phyloP scores from a whole-genome alignment of 2,329 filamentous ascomycete genomes.

The Talaromyces sp. region DNA sequence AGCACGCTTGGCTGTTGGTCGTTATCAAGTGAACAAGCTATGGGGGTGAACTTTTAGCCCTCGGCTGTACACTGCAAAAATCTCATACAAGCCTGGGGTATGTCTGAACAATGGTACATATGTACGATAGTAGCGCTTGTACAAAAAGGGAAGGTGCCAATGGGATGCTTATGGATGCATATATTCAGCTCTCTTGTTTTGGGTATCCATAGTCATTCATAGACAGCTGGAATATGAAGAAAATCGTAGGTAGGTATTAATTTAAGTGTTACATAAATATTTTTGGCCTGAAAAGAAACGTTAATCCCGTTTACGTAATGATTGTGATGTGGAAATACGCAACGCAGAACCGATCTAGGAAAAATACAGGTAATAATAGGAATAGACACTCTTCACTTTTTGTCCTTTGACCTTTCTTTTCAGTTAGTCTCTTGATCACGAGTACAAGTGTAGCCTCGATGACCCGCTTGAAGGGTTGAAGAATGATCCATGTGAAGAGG shows the following conservation, averaged over 20 bases:
- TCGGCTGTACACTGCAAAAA: not conserved
- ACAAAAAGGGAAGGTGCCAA: not conserved
- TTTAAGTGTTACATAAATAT: not conserved
- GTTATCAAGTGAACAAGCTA: not conserved
- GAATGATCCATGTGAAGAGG: not conserved
- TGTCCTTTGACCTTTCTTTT: not conserved
- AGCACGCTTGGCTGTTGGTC: not conserved
- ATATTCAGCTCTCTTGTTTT: no score
- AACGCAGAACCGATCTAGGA: not conserved
- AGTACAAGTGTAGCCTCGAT: not conserved
- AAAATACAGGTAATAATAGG: not conserved
- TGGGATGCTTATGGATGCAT: no score
- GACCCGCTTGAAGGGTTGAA: not conserved
- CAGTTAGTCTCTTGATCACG: no score
- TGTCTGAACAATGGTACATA: not conserved
- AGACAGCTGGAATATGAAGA: no score
- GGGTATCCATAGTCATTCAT: no score
- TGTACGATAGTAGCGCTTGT: not conserved
- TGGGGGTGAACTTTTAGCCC: no score
- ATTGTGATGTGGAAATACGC: not conserved
- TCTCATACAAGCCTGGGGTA: not conserved
- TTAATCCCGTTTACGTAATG: not conserved
- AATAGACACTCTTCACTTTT: not conserved
- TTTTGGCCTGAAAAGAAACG: not conserved
- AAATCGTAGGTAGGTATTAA: no score